Base-by-base conservation (phyloP, 2,329 filamentous ascomycete species). In the Xylariaceae sp. region DNA sequence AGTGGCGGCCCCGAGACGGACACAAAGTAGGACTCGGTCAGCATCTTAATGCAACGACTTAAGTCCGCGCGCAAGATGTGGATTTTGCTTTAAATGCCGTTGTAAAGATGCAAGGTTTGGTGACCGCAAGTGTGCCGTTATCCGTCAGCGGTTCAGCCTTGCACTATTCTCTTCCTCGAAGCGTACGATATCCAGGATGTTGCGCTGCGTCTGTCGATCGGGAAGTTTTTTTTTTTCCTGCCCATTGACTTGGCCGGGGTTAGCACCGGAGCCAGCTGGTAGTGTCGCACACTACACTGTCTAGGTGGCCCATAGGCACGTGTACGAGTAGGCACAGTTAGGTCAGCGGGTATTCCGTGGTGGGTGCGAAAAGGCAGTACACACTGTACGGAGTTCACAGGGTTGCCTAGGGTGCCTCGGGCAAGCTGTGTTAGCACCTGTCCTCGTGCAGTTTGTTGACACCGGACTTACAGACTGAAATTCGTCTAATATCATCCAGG, bases 21-120 rank as follows among this genome's bases (percentile, higher is more conserved):
- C 42, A 82, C 81, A 64, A 86, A 77, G 70, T 87, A 84, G 60
- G 80, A 78, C 70, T 87, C 84, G 18, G 82, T 79, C 56, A 86
- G 70, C 84, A 87, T 87, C 18, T 4, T 64, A 47, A 54, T 35
- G 2, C 5, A 11, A 11, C 18, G 9, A 34, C 47, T 51, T 34
- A 35, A 37, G 30, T 30, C 23, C 44, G n/a, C 10, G n/a, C 10
- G 51, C n/a, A 23, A 23, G 34, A 18, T 39, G 53, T 51, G n/a
- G 37, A 44, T 11, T 30, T 51, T 34, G 42, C n/a, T 13, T 9
- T 42, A 42, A 42, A 3, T 30, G 23, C 23, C 23, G 23, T 30
- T 30, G 23, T 30, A 30, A 30, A 30, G 23, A 9, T 30, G 13
- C 35, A 18, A 34, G n/a, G 48, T 23, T 39, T 30, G 13, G 17